These are phyloP conservation scores for Pleomassaria siparia DNA, from an alignment of 2,329 filamentous ascomycete genomes.

Conservation along the genomic window DNA sequence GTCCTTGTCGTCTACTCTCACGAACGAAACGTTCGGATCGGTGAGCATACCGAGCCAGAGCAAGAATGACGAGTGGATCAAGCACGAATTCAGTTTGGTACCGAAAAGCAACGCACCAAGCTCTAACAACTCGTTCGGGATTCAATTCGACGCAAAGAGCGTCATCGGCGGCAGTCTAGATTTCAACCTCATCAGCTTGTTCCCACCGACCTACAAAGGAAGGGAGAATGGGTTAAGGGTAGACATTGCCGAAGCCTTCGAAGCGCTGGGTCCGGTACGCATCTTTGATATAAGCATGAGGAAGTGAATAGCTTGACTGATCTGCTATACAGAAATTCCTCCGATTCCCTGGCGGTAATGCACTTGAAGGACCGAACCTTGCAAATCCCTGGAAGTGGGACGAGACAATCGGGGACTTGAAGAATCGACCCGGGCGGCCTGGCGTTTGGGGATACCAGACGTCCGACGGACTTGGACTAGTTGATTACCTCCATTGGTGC, in stretches of 20 bases:
- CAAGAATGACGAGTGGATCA: constrained; percentile 9
- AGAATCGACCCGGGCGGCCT: constrained; percentile 44
- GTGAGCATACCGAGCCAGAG: constrained; percentile 13
- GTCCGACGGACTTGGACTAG: constrained; percentile 41
- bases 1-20: constrained; percentile 14
- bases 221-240: constrained; percentile 51
- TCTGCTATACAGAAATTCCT: constrained; percentile 42
- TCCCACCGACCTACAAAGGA: constrained; percentile 54
- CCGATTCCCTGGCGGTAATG: constrained; percentile 52
- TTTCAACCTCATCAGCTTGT: constrained; percentile 53
- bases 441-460: constrained; percentile 45
- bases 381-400: constrained; percentile 51
- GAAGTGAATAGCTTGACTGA: no score
- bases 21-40: constrained; percentile 14
- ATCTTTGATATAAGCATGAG: no score
- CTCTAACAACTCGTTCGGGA: constrained; percentile 51
- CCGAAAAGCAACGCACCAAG: constrained; percentile 33
- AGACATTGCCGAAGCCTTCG: constrained; percentile 49
- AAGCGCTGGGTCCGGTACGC: constrained; percentile 41
- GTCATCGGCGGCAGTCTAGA: constrained; percentile 46
- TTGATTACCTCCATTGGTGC: constrained; percentile 47
- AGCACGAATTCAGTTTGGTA: constrained; percentile 14
- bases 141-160: constrained; percentile 49
- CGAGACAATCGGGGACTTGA: constrained; percentile 50
- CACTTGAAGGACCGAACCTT: constrained; percentile 45